Conservation (phyloP, 169 alveolate species). For the Plasmodium gonderi region DNA sequence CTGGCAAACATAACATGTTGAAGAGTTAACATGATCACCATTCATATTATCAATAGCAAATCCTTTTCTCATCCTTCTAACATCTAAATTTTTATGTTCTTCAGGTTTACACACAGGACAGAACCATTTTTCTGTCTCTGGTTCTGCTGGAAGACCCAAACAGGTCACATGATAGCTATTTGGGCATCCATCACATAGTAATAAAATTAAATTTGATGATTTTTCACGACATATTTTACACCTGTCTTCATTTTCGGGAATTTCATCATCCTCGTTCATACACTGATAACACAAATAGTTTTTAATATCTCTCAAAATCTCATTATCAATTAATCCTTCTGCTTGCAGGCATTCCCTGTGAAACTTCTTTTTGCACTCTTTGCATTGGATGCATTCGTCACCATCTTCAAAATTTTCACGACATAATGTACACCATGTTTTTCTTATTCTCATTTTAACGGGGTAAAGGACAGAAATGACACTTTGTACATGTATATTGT, state of each 20-base stretch:
- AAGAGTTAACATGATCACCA: constrained; percentile 88
- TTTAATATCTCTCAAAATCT: constrained; percentile 76
- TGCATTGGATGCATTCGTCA: constrained; percentile 81
- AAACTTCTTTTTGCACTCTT: constrained; percentile 81
- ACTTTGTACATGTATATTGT: constrained; percentile 10
- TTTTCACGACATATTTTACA: constrained; percentile 88
- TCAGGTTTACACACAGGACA: constrained; percentile 92
- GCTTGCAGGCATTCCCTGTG: constrained; percentile 85
- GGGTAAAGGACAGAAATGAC: background rate
- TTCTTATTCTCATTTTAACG: constrained; percentile 82
- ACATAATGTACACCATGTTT: constrained; percentile 86
- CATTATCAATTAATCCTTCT: constrained; percentile 74
- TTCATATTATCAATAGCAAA: constrained; percentile 79
- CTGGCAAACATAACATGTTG: constrained; percentile 92
- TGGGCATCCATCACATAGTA: constrained; percentile 94
- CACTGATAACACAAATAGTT: constrained; percentile 86
- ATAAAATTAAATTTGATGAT: constrained; percentile 83
- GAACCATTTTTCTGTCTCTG: constrained; percentile 90
- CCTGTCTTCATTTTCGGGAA: constrained; percentile 87
- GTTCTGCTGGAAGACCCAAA: constrained; percentile 87
- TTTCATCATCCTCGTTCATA: constrained; percentile 82
- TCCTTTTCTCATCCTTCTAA: constrained; percentile 82
- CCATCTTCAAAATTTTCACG: constrained; percentile 84
- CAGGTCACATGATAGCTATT: constrained; percentile 90
- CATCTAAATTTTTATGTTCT: constrained; percentile 84